phyloP scores from a whole-genome alignment of 495 filamentous ascomycete species.

The Xylaria curta region DNA sequence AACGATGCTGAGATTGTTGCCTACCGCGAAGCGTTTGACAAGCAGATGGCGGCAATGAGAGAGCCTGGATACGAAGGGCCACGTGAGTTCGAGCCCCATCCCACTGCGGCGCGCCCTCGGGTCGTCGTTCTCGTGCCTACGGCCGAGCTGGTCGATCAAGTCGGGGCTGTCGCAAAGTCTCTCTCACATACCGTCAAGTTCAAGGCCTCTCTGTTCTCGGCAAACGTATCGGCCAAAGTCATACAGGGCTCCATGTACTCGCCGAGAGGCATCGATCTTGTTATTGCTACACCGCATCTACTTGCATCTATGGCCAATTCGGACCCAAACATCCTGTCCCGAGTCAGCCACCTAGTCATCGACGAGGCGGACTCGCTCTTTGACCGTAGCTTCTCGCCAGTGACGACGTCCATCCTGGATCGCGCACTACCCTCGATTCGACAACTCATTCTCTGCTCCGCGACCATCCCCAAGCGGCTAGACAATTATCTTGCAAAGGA shows the following conservation, averaged over 20 bases:
- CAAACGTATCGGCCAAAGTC: conserved; percentile 72
- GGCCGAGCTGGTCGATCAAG: conserved; percentile 89
- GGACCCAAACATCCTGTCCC: conserved; percentile 86
- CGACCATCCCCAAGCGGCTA: conserved; percentile 89
- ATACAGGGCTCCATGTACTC: conserved; percentile 87
- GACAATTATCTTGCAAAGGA: conserved; percentile 79
- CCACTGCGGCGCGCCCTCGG: conserved; percentile 76
- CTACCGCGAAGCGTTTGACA: conserved; percentile 54
- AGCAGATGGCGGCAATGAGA: conserved; percentile 54
- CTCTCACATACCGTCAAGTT: conserved; percentile 85
- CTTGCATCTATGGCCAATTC: conserved; percentile 82
- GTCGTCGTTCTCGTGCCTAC: conserved; percentile 92
- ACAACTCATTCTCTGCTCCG: conserved; percentile 94
- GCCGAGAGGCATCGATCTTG: conserved; percentile 79
- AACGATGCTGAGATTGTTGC: conserved; percentile 62
- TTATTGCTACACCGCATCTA: conserved; percentile 88
- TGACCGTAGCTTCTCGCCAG: conserved; percentile 86
- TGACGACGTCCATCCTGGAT: conserved; percentile 81
- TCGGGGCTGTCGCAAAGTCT: conserved; percentile 76
- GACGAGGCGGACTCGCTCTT: conserved; percentile 96
- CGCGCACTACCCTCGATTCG: conserved; percentile 76
- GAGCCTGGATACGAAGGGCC: conserved; percentile 59
- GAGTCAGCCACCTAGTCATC: conserved; percentile 83
- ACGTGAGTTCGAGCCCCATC: conserved; percentile 67
- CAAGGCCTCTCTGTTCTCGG: conserved; percentile 79